phyloP scores from a whole-genome alignment of 2,329 filamentous ascomycete species.

The Ophiocordyceps polyrhachis-furcata region DNA sequence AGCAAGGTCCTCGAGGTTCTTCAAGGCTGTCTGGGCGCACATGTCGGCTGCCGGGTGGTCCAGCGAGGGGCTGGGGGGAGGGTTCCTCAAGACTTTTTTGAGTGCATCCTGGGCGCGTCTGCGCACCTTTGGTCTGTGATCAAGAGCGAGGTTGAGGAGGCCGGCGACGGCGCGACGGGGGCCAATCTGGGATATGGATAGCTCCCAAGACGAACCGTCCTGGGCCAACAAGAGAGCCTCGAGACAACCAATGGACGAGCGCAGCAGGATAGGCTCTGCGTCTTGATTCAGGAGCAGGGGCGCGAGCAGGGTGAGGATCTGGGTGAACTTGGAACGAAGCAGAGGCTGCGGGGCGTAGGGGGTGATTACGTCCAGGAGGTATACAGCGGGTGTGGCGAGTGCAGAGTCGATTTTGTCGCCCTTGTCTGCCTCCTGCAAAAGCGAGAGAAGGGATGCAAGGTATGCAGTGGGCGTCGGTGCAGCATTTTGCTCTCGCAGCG shows the following conservation, averaged over 20 bases:
- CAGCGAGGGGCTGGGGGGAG: conserved; percentile 76
- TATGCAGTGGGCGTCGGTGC: conserved; percentile 76
- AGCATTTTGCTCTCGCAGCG: conserved; percentile 71
- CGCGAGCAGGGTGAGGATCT: conserved; percentile 74
- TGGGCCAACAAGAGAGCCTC: conserved; percentile 84
- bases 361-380: conserved; percentile 84
- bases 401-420: conserved; percentile 59
- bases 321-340: conserved; percentile 83
- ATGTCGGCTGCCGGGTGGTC: conserved; percentile 93
- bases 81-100: conserved; percentile 61
- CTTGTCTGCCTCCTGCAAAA: conserved; percentile 61
- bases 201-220: conserved; percentile 72
- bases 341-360: conserved; percentile 70
- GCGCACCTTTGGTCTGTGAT: conserved; percentile 80
- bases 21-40: conserved; percentile 81
- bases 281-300: conserved; percentile 64
- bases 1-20: conserved; percentile 58
- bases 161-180: conserved; percentile 77
- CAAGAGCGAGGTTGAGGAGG: conserved; percentile 66
- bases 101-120: conserved; percentile 86
- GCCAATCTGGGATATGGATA: conserved; percentile 64
- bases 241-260: conserved; percentile 79
- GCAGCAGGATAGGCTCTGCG: conserved; percentile 70
- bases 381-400: conserved; percentile 70
- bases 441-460: conserved; percentile 82